phyloP scores from a whole-genome alignment of 331 rosid species.

The Prunus yedoensis region DNA sequence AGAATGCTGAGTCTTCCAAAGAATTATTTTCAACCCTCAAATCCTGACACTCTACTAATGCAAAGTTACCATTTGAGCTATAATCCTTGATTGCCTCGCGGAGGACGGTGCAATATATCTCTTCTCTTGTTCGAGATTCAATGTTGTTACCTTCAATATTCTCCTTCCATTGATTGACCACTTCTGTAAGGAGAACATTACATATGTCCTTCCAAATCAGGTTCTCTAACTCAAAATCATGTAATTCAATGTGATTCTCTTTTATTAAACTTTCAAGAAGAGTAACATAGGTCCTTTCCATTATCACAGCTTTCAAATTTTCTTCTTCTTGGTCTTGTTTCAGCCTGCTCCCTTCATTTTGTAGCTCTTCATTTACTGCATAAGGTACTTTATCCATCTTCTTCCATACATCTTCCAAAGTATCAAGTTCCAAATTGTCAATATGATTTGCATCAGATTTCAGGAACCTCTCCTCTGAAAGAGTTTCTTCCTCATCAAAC shows the following conservation, averaged over 20 bases:
- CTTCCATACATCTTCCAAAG: conserved; percentile 35
- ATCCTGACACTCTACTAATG: conserved; percentile 8
- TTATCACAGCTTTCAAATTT: conserved; percentile 20
- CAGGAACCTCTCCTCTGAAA: conserved; percentile 9
- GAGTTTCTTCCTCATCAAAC: conserved; percentile 18
- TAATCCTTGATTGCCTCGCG: conserved; percentile 36
- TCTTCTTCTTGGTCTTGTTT: conserved; percentile 35
- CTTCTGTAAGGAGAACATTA: conserved; percentile 33
- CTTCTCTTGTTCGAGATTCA: conserved; percentile 49
- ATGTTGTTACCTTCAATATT: conserved; percentile 29
- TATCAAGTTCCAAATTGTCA: conserved; percentile 21
- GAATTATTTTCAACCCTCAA: conserved; percentile 17
- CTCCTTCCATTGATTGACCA: conserved; percentile 44
- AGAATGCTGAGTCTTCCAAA: conserved; percentile 10
- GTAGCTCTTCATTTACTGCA: conserved; percentile 20
- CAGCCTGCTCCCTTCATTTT: conserved; percentile 23
- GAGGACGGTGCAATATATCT: conserved; percentile 32
- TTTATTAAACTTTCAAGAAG: conserved; percentile 27
- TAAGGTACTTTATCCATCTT: conserved; percentile 32
- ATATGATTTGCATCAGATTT: conserved; percentile 12
- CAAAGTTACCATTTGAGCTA: conserved; percentile 18
- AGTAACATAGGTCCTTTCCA: conserved; percentile 28
- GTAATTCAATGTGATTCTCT: conserved; percentile 20
- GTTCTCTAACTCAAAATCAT: conserved; percentile 37
- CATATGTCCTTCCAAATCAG: conserved; percentile 33